Evolutionary conservation across 371 early-diverging fungal species (phyloP), one percentile per base, ranked within the genome.

Genomic region (Mitosporidium daphniae): DNA sequence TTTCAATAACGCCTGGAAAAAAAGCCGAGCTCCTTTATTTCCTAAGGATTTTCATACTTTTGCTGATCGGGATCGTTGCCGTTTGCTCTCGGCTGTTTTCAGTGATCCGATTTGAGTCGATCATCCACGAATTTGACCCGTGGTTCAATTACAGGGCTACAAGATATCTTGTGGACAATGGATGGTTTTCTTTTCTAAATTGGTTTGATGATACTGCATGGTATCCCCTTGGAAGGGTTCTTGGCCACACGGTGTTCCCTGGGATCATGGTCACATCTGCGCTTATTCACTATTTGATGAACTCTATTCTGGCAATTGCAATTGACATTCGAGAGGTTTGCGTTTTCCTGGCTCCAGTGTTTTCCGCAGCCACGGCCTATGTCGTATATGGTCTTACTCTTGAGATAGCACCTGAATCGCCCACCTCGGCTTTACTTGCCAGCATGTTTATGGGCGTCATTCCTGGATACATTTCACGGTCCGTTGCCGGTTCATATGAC

Each of bases 51-150:
- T n/a, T n/a, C n/a, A n/a, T n/a, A n/a, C n/a, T n/a, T n/a, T n/a
- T n/a, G n/a, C n/a, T 74, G 13, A 73, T 91, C 34, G 63, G 70
- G 12, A 32, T 63, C 2, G 59, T 73, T 9, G 75, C 82, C 17
- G 67, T 89, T 39, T 52, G 65, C 21, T 64, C 70, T 28, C 72
- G 95, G 35, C 53, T 93, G 19, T 82, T 84, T 44, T 78, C 82
- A 36, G 72, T 89, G 31, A 57, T 84, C 27, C 64, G 84, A 13
- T 91, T 73, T 45, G 91, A 53, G 33, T 40, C 39, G 23, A 69
- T 86, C 31, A 94, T 91, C 47, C 93, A 94, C 56, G 95, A 94
- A 48, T 94, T 89, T 42, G 95, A 94, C 44, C 95, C 95, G 20
- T 94, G 44, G 38, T 91, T 93, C 56, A 94, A 91, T 52, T 94